Percentiles rank a stretch among this genome's conserved stretches.
phyloP scores from a whole-genome alignment of 257 asterid genomes.

The Lavandula angustifolia region DNA sequence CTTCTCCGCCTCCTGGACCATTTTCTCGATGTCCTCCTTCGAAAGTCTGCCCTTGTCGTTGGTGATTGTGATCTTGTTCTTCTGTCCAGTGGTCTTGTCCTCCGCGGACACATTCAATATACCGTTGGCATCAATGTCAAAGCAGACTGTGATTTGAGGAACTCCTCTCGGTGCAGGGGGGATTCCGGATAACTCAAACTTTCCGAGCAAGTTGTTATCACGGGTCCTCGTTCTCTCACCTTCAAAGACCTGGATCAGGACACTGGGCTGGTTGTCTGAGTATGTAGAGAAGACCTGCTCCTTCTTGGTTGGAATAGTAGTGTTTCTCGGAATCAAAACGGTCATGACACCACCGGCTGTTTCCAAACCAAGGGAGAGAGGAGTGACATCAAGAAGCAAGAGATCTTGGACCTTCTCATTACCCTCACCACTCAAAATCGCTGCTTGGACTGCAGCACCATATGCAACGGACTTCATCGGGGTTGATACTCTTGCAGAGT shows the following conservation, averaged over 20 bases:
- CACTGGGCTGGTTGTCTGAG: constrained; percentile 64
- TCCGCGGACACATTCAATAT: constrained; percentile 69
- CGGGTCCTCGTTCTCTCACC: constrained; percentile 64
- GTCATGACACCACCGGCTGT: constrained; percentile 72
- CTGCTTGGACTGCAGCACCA: constrained; percentile 73
- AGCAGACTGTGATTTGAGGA: constrained; percentile 60
- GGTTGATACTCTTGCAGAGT: constrained; percentile 72
- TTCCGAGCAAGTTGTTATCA: constrained; percentile 62
- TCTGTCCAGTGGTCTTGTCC: constrained; percentile 71
- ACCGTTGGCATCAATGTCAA: constrained; percentile 67
- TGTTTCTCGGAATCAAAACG: constrained; percentile 54
- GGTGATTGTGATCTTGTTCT: constrained; percentile 74
- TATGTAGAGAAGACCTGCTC: constrained; percentile 65
- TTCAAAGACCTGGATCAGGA: constrained; percentile 58
- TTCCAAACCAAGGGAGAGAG: constrained; percentile 59
- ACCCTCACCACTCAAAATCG: constrained; percentile 68
- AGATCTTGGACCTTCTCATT: constrained; percentile 71
- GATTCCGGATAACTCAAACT: constrained; percentile 59
- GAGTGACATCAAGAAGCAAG: constrained; percentile 59
- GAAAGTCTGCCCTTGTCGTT: constrained; percentile 69
- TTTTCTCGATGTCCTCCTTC: constrained; percentile 64
- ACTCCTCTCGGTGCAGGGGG: constrained; percentile 69
- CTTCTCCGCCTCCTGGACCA: constrained; percentile 74
- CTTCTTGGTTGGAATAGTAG: constrained; percentile 61
- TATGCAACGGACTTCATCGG: constrained; percentile 76